Conservation (phyloP, 1,284 basidiomycete species). For the Trichosporon inkin region DNA sequence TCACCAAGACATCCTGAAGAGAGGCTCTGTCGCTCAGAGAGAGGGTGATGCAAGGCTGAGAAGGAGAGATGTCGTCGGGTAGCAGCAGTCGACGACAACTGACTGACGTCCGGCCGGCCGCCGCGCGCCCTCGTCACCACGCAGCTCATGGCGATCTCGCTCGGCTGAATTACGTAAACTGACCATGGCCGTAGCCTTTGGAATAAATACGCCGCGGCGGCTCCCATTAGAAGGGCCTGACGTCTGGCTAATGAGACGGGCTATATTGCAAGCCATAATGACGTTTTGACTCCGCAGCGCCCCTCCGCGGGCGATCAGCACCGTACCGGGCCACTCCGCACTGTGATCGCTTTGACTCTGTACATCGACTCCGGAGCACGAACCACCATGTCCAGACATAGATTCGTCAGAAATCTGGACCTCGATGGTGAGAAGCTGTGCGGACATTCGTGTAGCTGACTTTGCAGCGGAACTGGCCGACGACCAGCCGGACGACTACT, state of each 20-base stretch:
- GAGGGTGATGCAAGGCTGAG: background rate
- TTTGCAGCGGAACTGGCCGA: slow-evolving; percentile 16
- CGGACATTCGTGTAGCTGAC: background rate
- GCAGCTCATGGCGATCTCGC: background rate
- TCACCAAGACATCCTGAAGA: slow-evolving; percentile 17
- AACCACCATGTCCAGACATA: slow-evolving; percentile 67
- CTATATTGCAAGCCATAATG: too few relatives aligned
- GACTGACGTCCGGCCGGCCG: slow-evolving; percentile 3
- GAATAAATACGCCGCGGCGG: too few relatives aligned
- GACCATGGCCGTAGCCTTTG: too few relatives aligned
- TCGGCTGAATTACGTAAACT: background rate
- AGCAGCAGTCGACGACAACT: background rate
- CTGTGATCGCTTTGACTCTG: too few relatives aligned
- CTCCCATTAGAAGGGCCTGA: too few relatives aligned
- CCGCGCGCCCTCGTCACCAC: background rate
- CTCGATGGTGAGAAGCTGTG: slow-evolving; percentile 61
- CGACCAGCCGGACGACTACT: slow-evolving; percentile 51
- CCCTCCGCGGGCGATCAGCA: background rate
- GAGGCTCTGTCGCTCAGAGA: background rate
- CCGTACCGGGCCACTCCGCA: background rate
- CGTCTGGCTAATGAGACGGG: too few relatives aligned
- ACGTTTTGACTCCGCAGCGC: too few relatives aligned
- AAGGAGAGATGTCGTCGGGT: background rate
- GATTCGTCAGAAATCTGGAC: slow-evolving; percentile 83
- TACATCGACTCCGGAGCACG: background rate